Conservation (phyloP, 306 rosid species). For the Quercus cerris region DNA sequence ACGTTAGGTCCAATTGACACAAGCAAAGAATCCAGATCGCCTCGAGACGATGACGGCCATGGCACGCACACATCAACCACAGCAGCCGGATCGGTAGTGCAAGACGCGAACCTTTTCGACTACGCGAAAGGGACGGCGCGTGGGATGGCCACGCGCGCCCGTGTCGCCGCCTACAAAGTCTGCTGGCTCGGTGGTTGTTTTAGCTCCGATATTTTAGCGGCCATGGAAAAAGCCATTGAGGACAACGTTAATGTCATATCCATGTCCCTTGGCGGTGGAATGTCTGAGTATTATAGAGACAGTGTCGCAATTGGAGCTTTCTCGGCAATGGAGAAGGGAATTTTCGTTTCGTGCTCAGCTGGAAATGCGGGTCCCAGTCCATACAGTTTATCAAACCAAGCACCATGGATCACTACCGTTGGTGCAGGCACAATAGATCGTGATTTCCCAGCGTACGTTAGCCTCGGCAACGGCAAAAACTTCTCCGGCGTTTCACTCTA, state of each 20-base stretch:
- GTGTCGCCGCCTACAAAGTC: slow-evolving; percentile 71
- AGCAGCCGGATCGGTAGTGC: slow-evolving; percentile 58
- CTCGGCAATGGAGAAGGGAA: slow-evolving; percentile 78
- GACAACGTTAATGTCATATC: slow-evolving; percentile 75
- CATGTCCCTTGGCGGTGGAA: slow-evolving; percentile 65
- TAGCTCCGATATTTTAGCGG: slow-evolving; percentile 61
- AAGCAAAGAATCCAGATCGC: slow-evolving; percentile 43
- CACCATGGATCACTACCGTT: slow-evolving; percentile 92
- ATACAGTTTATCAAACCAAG: slow-evolving; percentile 41
- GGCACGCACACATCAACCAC: slow-evolving; percentile 85
- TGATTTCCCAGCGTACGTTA: slow-evolving; percentile 60
- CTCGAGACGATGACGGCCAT: slow-evolving; percentile 77
- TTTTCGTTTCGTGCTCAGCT: slow-evolving; percentile 61
- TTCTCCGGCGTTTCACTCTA: slow-evolving; percentile 61
- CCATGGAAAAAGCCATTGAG: slow-evolving; percentile 62
- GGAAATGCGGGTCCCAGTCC: slow-evolving; percentile 67
- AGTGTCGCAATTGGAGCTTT: slow-evolving; percentile 65
- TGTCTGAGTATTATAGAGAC: slow-evolving; percentile 44
- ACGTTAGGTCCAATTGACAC: slow-evolving; percentile 37
- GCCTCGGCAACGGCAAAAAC: slow-evolving; percentile 65
- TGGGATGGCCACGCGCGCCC: slow-evolving; percentile 72
- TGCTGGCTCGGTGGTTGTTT: slow-evolving; percentile 61
- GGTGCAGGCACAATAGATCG: slow-evolving; percentile 96
- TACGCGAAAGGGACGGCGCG: slow-evolving; percentile 71
- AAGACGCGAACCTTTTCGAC: slow-evolving; percentile 49